Percentiles rank a stretch among this genome's conserved stretches.
These are phyloP conservation scores for Orbilia quercus DNA, from an alignment of 2,329 filamentous ascomycete genomes.

Conservation along the genomic window DNA sequence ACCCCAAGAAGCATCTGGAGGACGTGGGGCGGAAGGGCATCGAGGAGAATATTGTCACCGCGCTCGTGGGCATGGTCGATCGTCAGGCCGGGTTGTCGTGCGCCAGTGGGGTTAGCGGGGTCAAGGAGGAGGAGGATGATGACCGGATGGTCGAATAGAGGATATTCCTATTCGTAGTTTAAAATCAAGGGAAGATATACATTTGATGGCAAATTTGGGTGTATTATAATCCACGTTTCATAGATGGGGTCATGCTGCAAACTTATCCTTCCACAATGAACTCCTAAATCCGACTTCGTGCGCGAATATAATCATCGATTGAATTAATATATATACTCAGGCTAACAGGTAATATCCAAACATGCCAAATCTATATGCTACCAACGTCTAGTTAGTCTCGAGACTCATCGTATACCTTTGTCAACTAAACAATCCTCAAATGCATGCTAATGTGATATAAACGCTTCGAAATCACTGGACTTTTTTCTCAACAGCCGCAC, in stretches of 20 bases:
- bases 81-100: slow-evolving; percentile 94
- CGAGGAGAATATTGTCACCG: slow-evolving; percentile 98
- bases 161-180: not conserved
- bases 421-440: too few relatives aligned
- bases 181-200: too few relatives aligned
- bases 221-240: slow-evolving; percentile 45
- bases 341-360: too few relatives aligned
- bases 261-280: not conserved
- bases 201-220: slow-evolving; percentile 8
- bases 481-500: slow-evolving; percentile 29
- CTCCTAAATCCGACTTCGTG: too few relatives aligned
- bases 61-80: slow-evolving; percentile 99
- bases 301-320: too few relatives aligned
- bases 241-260: slow-evolving; percentile 19
- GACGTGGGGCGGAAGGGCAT: slow-evolving; percentile 96
- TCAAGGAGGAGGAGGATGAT: slow-evolving; percentile 76
- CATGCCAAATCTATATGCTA: slow-evolving; percentile 5
- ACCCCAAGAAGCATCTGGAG: slow-evolving; percentile 99
- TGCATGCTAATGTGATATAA: not conserved
- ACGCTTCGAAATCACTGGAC: slow-evolving; percentile 15
- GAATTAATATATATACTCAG: too few relatives aligned
- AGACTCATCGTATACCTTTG: too few relatives aligned
- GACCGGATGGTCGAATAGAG: slow-evolving; percentile 59
- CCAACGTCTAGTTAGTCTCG: not conserved
- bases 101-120: slow-evolving; percentile 69